Evolutionary conservation across 106 monocot genomes (phyloP).

Genomic region (Narthecium ossifragum): DNA sequence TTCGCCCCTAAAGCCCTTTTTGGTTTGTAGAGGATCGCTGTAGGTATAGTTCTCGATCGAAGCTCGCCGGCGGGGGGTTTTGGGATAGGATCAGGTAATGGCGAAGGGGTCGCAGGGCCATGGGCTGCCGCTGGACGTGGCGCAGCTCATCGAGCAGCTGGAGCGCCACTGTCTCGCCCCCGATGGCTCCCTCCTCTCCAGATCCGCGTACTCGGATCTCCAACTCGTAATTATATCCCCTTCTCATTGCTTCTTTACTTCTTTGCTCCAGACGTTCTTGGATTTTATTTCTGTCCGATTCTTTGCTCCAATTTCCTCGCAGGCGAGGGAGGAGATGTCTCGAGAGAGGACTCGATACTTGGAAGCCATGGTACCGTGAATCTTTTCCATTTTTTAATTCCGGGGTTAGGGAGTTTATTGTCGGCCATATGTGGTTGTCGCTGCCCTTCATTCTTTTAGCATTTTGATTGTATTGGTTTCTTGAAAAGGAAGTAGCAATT

Average conservation of each 20-base stretch:
- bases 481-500: not conserved
- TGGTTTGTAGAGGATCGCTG: not conserved
- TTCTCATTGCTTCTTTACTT: not conserved
- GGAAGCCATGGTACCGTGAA: conserved; percentile 65
- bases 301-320: not conserved
- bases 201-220: conserved; percentile 73
- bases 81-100: too few species aligned
- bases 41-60: not conserved
- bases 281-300: not conserved
- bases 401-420: conserved; percentile 7
- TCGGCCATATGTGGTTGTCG: too few species aligned
- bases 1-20: not conserved
- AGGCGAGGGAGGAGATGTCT: conserved; percentile 95
- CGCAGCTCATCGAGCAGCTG: conserved; percentile 84
- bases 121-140: conserved; percentile 50
- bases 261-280: not conserved
- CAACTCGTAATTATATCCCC: conserved; percentile 34
- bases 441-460: too few species aligned
- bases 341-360: conserved; percentile 67
- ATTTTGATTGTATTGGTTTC: not conserved
- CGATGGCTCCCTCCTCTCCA: conserved; percentile 82
- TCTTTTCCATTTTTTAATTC: not conserved
- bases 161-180: conserved; percentile 87
- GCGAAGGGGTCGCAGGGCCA: conserved; percentile 44
- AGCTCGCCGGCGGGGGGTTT: too few species aligned